Evolutionary conservation across 2,329 filamentous ascomycete genomes (phyloP), one percentile per base, ranked within the genome.

Genomic region (Aspergillus brasiliensis): DNA sequence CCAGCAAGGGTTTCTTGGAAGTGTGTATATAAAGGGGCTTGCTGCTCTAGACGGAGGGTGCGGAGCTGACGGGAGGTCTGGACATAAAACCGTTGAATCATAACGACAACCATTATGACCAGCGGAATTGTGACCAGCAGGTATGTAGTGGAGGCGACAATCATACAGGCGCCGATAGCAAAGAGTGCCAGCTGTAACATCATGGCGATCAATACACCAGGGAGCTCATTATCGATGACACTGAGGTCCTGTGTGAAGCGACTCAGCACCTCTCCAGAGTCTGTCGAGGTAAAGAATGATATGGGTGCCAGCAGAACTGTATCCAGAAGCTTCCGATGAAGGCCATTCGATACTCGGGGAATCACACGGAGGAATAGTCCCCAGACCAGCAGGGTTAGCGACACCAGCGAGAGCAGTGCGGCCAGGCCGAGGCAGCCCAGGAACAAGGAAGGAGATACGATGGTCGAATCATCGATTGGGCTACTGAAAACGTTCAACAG

Each of bases 291-390:
- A 21, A 34, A 38, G 10, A 51, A 51, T 15, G 28, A 34, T 8
- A 34, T 17, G 4, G 47, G 48, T 17, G 48, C 48, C 8, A 40
- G 34, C 8, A 62, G 51, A 2, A 62, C 58, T 15, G 59, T 31
- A 11, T 51, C 10, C 5, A 62, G 52, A 7, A 64, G 46, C 2
- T 11, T 15, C 44, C 15, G 23, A 42, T 64, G 51, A 40, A 52
- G 19, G 13, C 19, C 13, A 13, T 37, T 23, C 19, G 23, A 15
- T 34, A 40, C 23, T 38, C 21, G 17, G 51, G 51, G 59, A 15
- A 57, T 34, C 15, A 57, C 38, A 23, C 46, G 31, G 5, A 52
- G 23, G n/a, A 52, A n/a, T 21, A 23, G 25, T 19, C 27, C 46
- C 46, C 46, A 48, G 27, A 28, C 27, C 27, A 28, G 23, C 4